Evolutionary conservation across 495 filamentous ascomycete species (phyloP).

Genomic region (Aspergillus incahuasiensis): DNA sequence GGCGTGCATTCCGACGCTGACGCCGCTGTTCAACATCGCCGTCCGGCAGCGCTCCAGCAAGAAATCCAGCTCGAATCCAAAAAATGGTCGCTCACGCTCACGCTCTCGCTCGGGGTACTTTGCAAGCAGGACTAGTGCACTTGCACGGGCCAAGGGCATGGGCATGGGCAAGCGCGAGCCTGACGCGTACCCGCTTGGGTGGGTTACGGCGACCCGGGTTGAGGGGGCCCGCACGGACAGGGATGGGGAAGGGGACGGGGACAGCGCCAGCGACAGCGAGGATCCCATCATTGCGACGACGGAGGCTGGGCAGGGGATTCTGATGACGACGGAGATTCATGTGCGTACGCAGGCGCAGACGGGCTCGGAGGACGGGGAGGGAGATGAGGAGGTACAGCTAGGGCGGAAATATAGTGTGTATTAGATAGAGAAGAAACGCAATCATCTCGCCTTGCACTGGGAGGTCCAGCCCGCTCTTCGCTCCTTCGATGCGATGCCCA

Average conservation of each 20-base stretch:
- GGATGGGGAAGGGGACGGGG: too few species aligned
- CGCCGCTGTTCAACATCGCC: constrained; percentile 10
- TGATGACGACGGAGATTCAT: constrained; percentile 3
- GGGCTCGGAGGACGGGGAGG: not conserved
- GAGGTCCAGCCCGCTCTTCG: too few species aligned
- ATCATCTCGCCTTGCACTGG: too few species aligned
- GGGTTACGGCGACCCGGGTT: not conserved
- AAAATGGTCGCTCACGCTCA: too few species aligned
- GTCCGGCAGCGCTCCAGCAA: not conserved
- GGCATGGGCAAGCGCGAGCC: not conserved
- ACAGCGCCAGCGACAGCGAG: constrained; percentile 5
- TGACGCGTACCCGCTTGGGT: not conserved
- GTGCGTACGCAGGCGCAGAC: too few species aligned
- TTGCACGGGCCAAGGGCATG: too few species aligned
- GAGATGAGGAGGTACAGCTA: not conserved
- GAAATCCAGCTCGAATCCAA: not conserved
- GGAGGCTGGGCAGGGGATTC: not conserved
- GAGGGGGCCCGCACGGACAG: not conserved
- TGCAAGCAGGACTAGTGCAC: too few species aligned
- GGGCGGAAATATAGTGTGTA: not conserved
- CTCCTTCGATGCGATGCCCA: too few species aligned
- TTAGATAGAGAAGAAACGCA: too few species aligned
- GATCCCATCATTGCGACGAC: constrained; percentile 2
- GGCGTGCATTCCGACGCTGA: constrained; percentile 10
- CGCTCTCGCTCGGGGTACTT: too few species aligned